Evolutionary conservation across 768 basidiomycete species (phyloP), one percentile per base, ranked within the genome.

Genomic region (Gymnopilus dilepis): DNA sequence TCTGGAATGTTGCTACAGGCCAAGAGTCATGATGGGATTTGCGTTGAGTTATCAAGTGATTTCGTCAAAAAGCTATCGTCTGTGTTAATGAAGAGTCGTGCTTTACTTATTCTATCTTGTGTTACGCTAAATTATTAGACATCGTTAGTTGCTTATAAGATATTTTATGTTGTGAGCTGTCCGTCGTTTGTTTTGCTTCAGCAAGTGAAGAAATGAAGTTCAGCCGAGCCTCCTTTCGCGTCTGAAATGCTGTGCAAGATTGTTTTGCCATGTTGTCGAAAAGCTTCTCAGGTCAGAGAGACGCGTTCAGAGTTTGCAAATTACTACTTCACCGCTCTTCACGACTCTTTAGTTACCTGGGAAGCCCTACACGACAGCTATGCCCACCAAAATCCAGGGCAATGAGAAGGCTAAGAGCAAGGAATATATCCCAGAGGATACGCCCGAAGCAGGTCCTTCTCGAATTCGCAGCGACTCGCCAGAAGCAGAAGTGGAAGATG

Each of bases 1-100:
- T 84, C 9, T 93, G 90, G 88, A 86, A 86, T 65, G 79, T 87
- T 65, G 85, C 88, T 22, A 90, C 84, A 13, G 90, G 88, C 3
- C 84, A 89, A 65, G 82, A 83, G 19, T 61, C 66, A 19, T 71
- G 45, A 67, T 52, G 19, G 26, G 24, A 45, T 24, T 45, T 5
- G 2, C 43, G 6, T 7, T 7, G 21, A 11, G 13, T 40, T n/a
- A 31, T 30, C 3, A 8, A 26, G 26, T 21, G 12, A 56, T 26
- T 37, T 64, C 51, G 37, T 52, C 6, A 19, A 22, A 33, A 52
- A 34, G 17, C 31, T 40, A 37, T 40, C 6, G 15, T 54, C 37
- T 54, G 11, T 26, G 12, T 15, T 37, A 40, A 54, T 50, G 30
- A 43, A 7, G n/a, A 40, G 37, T 24, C 22, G 24, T 40, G 52